Base-by-base conservation (phyloP, 805 yeast species). In the Candida ficus region DNA sequence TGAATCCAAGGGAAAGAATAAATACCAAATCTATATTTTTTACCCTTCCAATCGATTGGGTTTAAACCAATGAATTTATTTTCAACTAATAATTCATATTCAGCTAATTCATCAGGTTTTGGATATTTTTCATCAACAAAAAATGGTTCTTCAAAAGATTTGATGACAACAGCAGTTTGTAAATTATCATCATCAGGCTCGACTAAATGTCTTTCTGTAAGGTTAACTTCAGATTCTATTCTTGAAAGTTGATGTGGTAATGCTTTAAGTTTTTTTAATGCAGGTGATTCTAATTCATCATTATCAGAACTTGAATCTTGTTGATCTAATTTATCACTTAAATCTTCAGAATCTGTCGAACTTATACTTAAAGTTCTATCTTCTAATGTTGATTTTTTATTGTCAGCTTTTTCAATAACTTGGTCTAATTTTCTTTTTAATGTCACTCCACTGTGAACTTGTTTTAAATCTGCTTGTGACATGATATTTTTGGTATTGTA, bases 41-140 rank as follows among this genome's bases (percentile, higher is more conserved):
- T 66, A 7, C 71, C 68, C 49, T 71, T 71, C 76, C 76, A 71
- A 47, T 71, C 76, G 25, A 71, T 61, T 9, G 73, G 76, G 45
- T 71, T 71, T 30, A 71, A 48, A 0, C 76, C 76, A 33, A 70
- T 57, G 34, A 58, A 57, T 38, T 57, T 56, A 39, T 62, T 62
- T 33, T 56, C 50, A 16, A 62, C 48, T 20, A 62, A 40, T 7
- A 62, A 44, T 36, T 62, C 64, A 43, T 57, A 53, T 7, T 60
- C 58, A 10, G 42, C 37, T 7, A 61, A 35, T 9, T 51, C 45
- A 10, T 51, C 45, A 10, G 58, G 53, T 12, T 49, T 50, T 23
- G 56, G 54, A 29, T 53, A 48, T 8, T 38, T 26, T 4, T 36
- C 22, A 29, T 44, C 51, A 11, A 52, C 37, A 4, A 38, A 20